Base-by-base conservation (phyloP, 202 grass and related monocot genomes). In the Dendrocalamus latiflorus region DNA sequence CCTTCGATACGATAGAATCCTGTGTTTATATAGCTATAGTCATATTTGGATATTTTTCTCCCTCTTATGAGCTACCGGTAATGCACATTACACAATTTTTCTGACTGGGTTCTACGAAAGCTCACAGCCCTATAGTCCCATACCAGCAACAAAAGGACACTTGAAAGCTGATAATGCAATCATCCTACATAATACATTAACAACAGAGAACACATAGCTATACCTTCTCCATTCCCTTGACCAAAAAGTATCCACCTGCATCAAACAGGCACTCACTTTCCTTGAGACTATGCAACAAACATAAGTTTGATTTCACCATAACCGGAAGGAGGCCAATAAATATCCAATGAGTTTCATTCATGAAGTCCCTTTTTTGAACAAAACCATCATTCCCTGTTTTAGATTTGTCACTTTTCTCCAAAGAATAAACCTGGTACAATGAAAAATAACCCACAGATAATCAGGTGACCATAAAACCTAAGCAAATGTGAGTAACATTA, bases 221-320 rank as follows among this genome's bases (percentile, higher is more conserved):
- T 93, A 98, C 95, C 91, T 98, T 98, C 82, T 98, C 95, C 90
- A 91, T 95, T 88, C 95, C 95, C 87, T 93, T 98, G 77, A 98
- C 91, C 87, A 98, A 89, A 83, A 98, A 98, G 87, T 98, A 98
- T 68, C 95, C 95, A 62, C 95, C 95, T 49, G 83, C 88, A 81
- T 98, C 95, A 61, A 95, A 98, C 79, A 85, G 65, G 86, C 93
- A 98, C 38, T 98, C 95, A 84, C 74, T 88, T 98, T 90, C 85
- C 38, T 84, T 85, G 61, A 62, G 85, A 36, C 9, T 58, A 42
- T 83, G 77, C 50, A 93, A 59, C 95, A 86, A 98, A 57, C 95
- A 98, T 72, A 98, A 91, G 30, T 88, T 91, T 68, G 95, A 95
- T 15, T 84, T 89, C 38, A 98, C 92, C 92, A 98, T 98, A 59